Conservation (phyloP, 345 rosid species). For the Rhodamnia argentea region DNA sequence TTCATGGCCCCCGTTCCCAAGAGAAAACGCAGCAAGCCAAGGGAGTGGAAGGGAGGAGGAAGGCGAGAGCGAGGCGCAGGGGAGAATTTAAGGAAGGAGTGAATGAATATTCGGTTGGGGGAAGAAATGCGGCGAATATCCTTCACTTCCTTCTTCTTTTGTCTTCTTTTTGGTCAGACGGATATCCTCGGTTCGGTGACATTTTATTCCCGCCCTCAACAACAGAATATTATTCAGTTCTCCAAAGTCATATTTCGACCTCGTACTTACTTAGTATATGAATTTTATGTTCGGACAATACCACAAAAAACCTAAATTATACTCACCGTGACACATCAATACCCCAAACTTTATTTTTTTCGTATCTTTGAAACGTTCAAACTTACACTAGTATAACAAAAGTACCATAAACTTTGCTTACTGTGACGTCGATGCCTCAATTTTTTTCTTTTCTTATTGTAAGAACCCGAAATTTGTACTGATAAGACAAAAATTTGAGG, state of each 20-base stretch:
- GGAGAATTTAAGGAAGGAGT: neutral
- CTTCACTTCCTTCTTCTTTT: neutral
- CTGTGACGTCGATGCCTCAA: no score
- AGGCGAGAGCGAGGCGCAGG: neutral
- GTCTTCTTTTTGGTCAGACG: neutral
- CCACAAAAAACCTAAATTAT: no score
- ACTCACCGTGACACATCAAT: no score
- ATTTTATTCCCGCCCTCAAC: neutral
- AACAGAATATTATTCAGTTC: neutral
- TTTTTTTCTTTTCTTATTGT: no score
- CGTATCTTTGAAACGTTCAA: no score
- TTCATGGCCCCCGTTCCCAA: slow-evolving; percentile 11
- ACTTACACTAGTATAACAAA: no score
- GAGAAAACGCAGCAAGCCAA: neutral
- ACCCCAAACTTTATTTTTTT: no score
- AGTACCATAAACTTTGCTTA: no score
- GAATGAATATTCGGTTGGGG: neutral
- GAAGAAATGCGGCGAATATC: neutral
- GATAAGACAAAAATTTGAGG: no score
- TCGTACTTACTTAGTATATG: neutral
- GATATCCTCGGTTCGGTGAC: neutral
- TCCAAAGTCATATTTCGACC: neutral
- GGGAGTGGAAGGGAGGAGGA: neutral
- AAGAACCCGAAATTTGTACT: no score
- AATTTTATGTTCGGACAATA: no score